Evolutionary conservation across 371 early-diverging fungal species (phyloP).

Genomic region (Mucor velutinosus): DNA sequence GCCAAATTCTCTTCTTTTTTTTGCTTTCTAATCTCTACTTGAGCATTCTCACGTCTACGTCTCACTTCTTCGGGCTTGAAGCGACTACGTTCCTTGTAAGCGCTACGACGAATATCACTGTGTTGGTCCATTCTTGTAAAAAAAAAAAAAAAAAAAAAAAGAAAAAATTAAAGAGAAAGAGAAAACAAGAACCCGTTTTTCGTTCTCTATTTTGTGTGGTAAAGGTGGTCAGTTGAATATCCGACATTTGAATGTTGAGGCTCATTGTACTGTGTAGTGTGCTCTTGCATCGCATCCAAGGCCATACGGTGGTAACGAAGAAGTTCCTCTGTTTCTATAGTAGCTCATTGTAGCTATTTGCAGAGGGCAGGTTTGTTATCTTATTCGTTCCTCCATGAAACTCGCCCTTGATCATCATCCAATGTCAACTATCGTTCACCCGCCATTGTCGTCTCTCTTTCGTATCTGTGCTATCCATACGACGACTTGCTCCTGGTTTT

Average conservation of each 20-base stretch:
- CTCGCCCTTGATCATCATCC: too few species aligned
- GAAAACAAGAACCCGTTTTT: background rate
- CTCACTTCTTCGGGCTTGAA: constrained; percentile 93
- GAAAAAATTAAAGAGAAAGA: background rate
- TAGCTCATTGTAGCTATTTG: too few species aligned
- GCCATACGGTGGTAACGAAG: too few species aligned
- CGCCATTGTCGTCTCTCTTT: background rate
- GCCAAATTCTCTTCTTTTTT: constrained; percentile 93
- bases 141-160: background rate
- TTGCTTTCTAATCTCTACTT: constrained; percentile 93
- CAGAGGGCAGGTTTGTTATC: too few species aligned
- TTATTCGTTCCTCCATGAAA: too few species aligned
- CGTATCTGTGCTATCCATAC: background rate
- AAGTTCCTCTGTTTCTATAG: too few species aligned
- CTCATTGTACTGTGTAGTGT: background rate
- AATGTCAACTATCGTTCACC: too few species aligned
- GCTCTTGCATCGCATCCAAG: background rate
- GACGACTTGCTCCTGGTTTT: background rate
- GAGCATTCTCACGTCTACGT: constrained; percentile 90
- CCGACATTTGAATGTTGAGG: background rate
- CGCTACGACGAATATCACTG: constrained; percentile 66
- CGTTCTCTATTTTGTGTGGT: background rate
- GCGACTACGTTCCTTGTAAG: constrained; percentile 85
- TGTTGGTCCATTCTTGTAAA: constrained; percentile 46
- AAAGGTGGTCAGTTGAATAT: background rate